Conservation (phyloP, 257 asterid species). For the Solanum piurae region DNA sequence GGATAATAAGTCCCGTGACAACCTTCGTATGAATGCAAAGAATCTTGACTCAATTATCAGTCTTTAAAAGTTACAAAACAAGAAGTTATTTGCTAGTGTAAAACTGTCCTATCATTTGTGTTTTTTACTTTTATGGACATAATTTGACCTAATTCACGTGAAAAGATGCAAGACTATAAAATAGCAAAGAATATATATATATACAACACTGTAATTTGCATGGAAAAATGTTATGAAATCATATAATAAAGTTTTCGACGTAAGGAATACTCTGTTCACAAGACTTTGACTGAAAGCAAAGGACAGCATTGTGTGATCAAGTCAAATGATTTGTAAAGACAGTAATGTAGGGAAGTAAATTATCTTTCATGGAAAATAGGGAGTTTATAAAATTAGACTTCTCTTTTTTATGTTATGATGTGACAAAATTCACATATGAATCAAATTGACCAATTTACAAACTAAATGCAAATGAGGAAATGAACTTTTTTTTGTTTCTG, state of each 20-base stretch:
- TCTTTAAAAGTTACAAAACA: background rate
- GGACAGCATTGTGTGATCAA: background rate
- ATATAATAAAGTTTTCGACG: background rate
- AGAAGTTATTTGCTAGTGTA: background rate
- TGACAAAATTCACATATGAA: background rate
- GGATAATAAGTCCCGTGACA: background rate
- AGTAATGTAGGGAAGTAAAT: background rate
- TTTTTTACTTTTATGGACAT: background rate
- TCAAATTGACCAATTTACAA: background rate
- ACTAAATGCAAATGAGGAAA: background rate
- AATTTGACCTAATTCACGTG: background rate
- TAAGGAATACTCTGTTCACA: background rate
- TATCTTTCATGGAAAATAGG: background rate
- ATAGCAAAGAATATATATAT: background rate
- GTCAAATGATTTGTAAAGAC: background rate
- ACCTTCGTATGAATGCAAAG: background rate
- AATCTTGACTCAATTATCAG: background rate
- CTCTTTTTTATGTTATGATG: background rate
- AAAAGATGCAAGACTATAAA: background rate
- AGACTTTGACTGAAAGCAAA: background rate
- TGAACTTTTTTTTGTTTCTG: background rate
- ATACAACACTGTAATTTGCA: background rate
- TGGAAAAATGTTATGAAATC: background rate
- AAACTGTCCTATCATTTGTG: background rate
- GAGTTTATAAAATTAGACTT: background rate